phyloP scores from a whole-genome alignment of 1,284 basidiomycete genomes.

The Microbotryum saponariae region DNA sequence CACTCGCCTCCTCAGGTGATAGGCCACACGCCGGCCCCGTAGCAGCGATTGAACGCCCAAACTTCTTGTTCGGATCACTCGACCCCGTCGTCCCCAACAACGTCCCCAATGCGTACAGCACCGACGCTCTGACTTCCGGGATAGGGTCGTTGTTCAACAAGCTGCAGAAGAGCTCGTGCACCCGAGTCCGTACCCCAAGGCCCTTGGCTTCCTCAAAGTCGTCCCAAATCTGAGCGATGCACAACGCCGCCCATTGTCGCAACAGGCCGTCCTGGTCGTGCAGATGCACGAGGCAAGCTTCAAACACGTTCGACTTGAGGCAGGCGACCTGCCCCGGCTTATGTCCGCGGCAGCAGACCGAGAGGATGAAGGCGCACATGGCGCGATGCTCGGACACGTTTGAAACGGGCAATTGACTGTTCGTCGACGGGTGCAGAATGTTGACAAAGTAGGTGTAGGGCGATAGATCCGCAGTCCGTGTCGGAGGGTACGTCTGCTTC shows the following conservation, averaged over 20 bases:
- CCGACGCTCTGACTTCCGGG: constrained; percentile 85
- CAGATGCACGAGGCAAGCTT: constrained; percentile 76
- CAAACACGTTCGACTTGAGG: constrained; percentile 72
- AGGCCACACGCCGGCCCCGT: constrained; percentile 55
- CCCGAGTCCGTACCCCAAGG: constrained; percentile 68
- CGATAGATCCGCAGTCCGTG: constrained; percentile 22
- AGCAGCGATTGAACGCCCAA: constrained; percentile 29
- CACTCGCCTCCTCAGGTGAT: constrained; percentile 59
- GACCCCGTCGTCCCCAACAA: constrained; percentile 80
- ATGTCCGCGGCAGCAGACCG: constrained; percentile 85
- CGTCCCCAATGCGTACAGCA: constrained; percentile 84
- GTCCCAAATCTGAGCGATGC: constrained; percentile 94
- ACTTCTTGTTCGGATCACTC: constrained; percentile 35
- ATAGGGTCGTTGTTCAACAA: constrained; percentile 73
- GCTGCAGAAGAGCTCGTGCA: constrained; percentile 76
- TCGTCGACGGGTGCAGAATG: constrained; percentile 56
- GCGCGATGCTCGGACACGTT: constrained; percentile 95
- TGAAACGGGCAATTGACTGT: constrained; percentile 54
- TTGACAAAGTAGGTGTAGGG: constrained; percentile 70
- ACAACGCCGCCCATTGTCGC: constrained; percentile 88
- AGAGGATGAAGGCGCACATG: constrained; percentile 96
- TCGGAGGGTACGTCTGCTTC: constrained; percentile 52
- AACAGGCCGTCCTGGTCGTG: constrained; percentile 77
- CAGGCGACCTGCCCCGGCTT: constrained; percentile 79
- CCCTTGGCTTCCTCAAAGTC: constrained; percentile 83